Conservation (phyloP, 345 rosid genomes). For the Psidium guajava region DNA sequence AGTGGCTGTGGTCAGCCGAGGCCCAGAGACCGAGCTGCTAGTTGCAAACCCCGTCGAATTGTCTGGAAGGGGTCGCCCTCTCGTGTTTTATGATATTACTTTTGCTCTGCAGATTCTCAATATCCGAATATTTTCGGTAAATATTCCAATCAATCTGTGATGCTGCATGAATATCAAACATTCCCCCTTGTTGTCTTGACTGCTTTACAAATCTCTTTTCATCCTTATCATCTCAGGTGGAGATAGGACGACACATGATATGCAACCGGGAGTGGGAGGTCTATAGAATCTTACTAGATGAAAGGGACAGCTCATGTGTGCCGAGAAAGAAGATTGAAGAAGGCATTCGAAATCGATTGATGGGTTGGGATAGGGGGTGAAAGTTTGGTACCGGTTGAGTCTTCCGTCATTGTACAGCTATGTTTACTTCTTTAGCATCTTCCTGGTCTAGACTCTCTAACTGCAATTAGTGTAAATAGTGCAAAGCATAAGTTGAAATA, state of each 20-base stretch:
- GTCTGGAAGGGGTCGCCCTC: slow-evolving; percentile 62
- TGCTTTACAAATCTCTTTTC: not conserved
- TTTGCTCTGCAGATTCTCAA: slow-evolving; percentile 40
- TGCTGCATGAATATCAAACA: not conserved
- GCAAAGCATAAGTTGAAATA: not conserved
- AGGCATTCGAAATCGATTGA: slow-evolving; percentile 29
- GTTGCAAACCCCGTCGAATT: slow-evolving; percentile 76
- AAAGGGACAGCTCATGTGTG: slow-evolving; percentile 24
- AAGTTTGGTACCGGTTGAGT: not conserved
- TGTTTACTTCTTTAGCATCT: not conserved
- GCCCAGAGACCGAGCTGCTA: slow-evolving; percentile 57
- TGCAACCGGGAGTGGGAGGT: slow-evolving; percentile 55
- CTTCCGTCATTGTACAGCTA: not conserved
- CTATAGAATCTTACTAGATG: slow-evolving; percentile 49
- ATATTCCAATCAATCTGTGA: not conserved
- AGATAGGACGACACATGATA: slow-evolving; percentile 53
- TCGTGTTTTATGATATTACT: slow-evolving; percentile 57
- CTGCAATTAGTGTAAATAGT: not conserved
- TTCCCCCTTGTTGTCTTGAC: not conserved
- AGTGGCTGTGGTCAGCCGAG: slow-evolving; percentile 46
- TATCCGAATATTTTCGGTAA: slow-evolving; percentile 47
- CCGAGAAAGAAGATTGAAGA: slow-evolving; percentile 46
- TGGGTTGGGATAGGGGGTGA: slow-evolving; percentile 52
- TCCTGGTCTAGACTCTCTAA: not conserved
- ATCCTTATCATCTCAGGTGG: slow-evolving; percentile 25